Conservation (phyloP, 129 eudicot species). For the Sambucus nigra region DNA sequence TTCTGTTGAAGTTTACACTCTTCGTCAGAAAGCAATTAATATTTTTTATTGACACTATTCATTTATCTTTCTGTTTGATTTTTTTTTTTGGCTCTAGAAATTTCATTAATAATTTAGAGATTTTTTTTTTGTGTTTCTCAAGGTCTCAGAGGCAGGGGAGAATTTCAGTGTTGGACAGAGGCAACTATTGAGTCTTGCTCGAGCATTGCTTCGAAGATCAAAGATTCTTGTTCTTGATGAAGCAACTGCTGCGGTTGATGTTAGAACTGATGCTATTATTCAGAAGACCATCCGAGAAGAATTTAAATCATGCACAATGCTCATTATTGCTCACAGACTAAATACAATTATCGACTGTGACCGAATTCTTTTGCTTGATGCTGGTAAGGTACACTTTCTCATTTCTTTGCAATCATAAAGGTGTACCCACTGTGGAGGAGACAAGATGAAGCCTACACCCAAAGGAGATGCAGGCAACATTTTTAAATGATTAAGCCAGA, state of each 20-base stretch:
- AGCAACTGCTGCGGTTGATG: slow-evolving; percentile 99
- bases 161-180: slow-evolving; percentile 97
- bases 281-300: slow-evolving; percentile 96
- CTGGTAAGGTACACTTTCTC: slow-evolving; percentile 64
- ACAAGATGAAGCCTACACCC: neutral
- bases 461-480: neutral
- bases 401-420: neutral
- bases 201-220: slow-evolving; percentile 87
- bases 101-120: too few relatives aligned
- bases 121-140: slow-evolving; percentile 2
- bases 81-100: too few relatives aligned
- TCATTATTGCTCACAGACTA: slow-evolving; percentile 90
- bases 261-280: slow-evolving; percentile 91
- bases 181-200: slow-evolving; percentile 83
- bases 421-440: neutral
- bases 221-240: slow-evolving; percentile 98
- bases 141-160: slow-evolving; percentile 97
- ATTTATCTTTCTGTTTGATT: too few relatives aligned
- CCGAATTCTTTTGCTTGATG: slow-evolving; percentile 73
- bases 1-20: too few relatives aligned
- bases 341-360: slow-evolving; percentile 94
- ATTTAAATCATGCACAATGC: slow-evolving; percentile 93
- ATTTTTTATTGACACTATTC: too few relatives aligned
- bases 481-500: neutral
- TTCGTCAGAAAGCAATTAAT: too few relatives aligned